Base-by-base conservation (phyloP, 306 rosid species). In the Geum urbanum region DNA sequence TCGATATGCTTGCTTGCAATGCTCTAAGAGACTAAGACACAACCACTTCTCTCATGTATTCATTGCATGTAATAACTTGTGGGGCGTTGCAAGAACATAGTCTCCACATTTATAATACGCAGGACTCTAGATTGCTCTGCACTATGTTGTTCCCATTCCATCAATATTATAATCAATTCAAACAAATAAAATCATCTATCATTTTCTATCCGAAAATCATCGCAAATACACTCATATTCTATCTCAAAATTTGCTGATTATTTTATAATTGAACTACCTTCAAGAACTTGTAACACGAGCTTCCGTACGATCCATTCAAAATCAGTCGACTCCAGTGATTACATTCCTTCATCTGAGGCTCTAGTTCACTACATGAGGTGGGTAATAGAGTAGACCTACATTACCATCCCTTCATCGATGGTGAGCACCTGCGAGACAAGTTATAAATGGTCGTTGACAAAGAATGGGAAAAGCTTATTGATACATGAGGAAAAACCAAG, bases 391-490 rank as follows among this genome's bases (percentile, higher is more conserved):
- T 62, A 12, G 48, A 66, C 69, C 81, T 86, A 92, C 97, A 88
- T 90, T 70, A 86, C 97, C 92, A 92, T 88, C 37, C 98, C 98
- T 75, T 97, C 98, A 77, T 92, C 97, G 71, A 92, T 90, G 77
- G 94, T 88, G 32, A 88, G 68, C 37, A 92, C 98, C 98, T 94
- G 82, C 73, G 75, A 69, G 54, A 74, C n/a, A 35, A 39, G 53
- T 44, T 70, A 74, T 39, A 65, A 9, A 43, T 27, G 62, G 64
- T 65, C 40, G 51, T 2, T 10, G 43, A 55, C 15, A 20, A 15
- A 50, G 69, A 35, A 46, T 68, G 49, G 16, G n/a, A n/a, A n/a
- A n/a, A n/a, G n/a, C n/a, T n/a, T n/a, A n/a, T n/a, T n/a, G n/a
- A n/a, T n/a, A n/a, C n/a, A n/a, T n/a, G n/a, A n/a, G n/a, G n/a